Conservation (phyloP, 257 asterid species). For the Solanum infundibuliforme region DNA sequence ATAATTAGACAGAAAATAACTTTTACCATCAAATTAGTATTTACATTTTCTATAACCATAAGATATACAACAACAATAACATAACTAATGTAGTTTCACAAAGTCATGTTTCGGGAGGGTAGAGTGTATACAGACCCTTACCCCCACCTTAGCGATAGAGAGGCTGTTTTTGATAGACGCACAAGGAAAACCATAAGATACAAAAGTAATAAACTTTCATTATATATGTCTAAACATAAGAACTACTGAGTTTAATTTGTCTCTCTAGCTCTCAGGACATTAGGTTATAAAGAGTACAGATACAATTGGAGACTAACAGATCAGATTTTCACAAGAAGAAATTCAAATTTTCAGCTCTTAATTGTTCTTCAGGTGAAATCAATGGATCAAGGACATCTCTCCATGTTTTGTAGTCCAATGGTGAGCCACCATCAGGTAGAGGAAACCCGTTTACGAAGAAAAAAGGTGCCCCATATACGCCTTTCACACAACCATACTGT, state of each 20-base stretch:
- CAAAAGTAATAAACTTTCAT: neutral
- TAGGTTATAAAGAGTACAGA: neutral
- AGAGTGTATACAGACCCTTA: neutral
- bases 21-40: neutral
- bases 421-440: conserved; percentile 58
- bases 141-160: neutral
- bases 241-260: neutral
- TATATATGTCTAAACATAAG: neutral
- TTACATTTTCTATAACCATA: neutral
- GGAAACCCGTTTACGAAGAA: conserved; percentile 91
- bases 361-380: neutral
- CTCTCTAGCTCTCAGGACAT: neutral
- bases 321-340: neutral
- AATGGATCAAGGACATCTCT: conserved; percentile 48
- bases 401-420: conserved; percentile 48
- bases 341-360: neutral
- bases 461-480: conserved; percentile 79
- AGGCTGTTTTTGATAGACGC: neutral
- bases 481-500: conserved; percentile 79
- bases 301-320: neutral
- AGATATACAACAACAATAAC: neutral
- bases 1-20: neutral
- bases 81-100: neutral
- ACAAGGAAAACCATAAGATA: neutral
- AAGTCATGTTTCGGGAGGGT: neutral